These are phyloP conservation scores for Cladosporium sp. DNA, from an alignment of 2,329 filamentous ascomycete species.

Conservation along the genomic window DNA sequence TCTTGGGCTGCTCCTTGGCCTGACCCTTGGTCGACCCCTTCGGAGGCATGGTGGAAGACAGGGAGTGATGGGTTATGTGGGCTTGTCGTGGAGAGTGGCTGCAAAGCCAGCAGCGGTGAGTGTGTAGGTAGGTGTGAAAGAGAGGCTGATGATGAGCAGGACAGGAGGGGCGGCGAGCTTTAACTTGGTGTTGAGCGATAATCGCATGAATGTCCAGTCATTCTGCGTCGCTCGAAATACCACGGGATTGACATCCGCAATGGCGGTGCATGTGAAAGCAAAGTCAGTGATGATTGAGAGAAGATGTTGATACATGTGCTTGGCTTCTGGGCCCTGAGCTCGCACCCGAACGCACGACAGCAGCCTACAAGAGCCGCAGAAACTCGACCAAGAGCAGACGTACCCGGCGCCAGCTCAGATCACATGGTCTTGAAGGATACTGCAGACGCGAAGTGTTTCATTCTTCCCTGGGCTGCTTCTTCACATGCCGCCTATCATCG, in stretches of 20 bases:
- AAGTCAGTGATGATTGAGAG: neutral
- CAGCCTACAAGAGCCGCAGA: too few relatives aligned
- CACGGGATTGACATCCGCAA: neutral
- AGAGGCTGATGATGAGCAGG: neutral
- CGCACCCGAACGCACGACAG: too few relatives aligned
- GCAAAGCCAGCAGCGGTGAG: neutral
- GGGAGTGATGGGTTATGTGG: neutral
- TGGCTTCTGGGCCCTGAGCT: too few relatives aligned
- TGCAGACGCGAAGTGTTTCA: too few relatives aligned
- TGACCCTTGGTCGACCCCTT: constrained; percentile 15
- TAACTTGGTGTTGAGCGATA: neutral
- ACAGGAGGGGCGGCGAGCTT: neutral
- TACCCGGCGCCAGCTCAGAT: too few relatives aligned
- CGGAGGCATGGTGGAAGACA: constrained; percentile 20
- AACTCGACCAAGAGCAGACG: too few relatives aligned
- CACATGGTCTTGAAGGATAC: too few relatives aligned
- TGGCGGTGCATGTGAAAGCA: neutral
- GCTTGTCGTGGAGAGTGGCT: neutral
- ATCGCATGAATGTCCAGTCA: neutral
- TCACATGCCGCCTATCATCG: too few relatives aligned
- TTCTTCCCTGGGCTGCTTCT: too few relatives aligned
- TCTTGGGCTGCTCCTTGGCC: constrained; percentile 13
- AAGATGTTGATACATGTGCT: neutral
- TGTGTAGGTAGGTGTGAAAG: neutral
- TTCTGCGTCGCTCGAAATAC: neutral